Percentiles rank a stretch among this genome's conserved stretches.
phyloP scores from a whole-genome alignment of 108 stramenopile genomes.

The Cyclotella sp. region DNA sequence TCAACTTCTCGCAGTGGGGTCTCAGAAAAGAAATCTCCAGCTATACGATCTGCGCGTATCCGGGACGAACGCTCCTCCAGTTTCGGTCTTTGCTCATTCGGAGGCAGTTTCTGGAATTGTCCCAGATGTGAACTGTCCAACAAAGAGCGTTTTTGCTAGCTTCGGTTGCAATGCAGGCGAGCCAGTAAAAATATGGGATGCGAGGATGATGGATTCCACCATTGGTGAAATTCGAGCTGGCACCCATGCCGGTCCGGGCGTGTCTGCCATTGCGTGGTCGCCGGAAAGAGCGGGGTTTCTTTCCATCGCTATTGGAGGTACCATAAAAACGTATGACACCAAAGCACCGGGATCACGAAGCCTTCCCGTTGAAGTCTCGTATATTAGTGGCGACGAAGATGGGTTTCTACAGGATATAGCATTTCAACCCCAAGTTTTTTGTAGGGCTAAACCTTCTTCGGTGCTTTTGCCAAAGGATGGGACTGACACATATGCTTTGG shows the following conservation, averaged over 20 bases:
- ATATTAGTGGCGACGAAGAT: constrained; percentile 15
- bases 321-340: constrained; percentile 68
- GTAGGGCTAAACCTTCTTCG: neutral
- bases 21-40: constrained; percentile 57
- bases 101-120: constrained; percentile 81
- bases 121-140: constrained; percentile 54
- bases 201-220: constrained; percentile 63
- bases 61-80: constrained; percentile 63
- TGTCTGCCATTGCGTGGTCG: constrained; percentile 63
- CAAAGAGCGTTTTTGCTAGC: constrained; percentile 54
- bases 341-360: constrained; percentile 57
- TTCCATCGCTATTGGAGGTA: constrained; percentile 59
- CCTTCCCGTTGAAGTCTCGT: constrained; percentile 47
- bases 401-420: constrained; percentile 28
- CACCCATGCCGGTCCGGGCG: constrained; percentile 24
- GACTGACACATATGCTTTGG: neutral
- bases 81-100: constrained; percentile 67
- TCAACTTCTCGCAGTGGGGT: constrained; percentile 75
- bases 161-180: constrained; percentile 59
- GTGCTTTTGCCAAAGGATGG: neutral
- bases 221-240: constrained; percentile 64
- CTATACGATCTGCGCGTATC: constrained; percentile 75
- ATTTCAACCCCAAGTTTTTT: constrained; percentile 39
- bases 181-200: constrained; percentile 80
- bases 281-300: constrained; percentile 48